Percentiles rank a stretch among this genome's conserved stretches.
These are phyloP conservation scores for Trametes maxima DNA, from an alignment of 768 basidiomycete species.

Conservation along the genomic window DNA sequence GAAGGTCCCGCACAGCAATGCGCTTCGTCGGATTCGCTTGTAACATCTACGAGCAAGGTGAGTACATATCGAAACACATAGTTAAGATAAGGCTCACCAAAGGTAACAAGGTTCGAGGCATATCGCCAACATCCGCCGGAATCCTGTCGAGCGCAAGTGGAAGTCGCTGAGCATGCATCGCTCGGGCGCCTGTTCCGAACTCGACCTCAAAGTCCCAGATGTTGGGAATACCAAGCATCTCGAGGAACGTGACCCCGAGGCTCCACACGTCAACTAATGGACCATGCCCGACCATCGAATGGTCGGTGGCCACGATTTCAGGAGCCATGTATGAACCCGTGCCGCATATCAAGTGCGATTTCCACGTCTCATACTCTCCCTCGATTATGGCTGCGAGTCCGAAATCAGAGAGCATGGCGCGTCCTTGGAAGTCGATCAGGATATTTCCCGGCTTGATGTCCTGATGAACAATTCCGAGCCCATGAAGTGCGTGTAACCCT, in stretches of 20 bases:
- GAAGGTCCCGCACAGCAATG: background rate
- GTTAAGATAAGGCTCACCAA: background rate
- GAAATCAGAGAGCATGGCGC: constrained; percentile 46
- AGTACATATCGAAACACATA: background rate
- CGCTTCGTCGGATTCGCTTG: background rate
- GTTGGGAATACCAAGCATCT: constrained; percentile 35
- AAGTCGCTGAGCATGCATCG: background rate
- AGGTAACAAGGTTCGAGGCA: background rate
- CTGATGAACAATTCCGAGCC: constrained; percentile 48
- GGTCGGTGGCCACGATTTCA: constrained; percentile 41
- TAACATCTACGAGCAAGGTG: background rate
- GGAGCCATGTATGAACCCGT: constrained; percentile 50
- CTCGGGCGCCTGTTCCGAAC: background rate
- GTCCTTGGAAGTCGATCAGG: constrained; percentile 40
- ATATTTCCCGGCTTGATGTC: constrained; percentile 57
- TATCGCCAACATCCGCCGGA: background rate
- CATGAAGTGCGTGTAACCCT: constrained; percentile 39
- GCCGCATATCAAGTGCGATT: constrained; percentile 31
- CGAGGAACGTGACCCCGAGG: constrained; percentile 50
- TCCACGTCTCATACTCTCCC: constrained; percentile 6
- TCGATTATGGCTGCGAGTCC: constrained; percentile 34
- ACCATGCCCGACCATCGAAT: constrained; percentile 35
- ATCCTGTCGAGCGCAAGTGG: background rate
- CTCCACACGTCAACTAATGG: constrained; percentile 53
- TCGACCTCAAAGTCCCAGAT: background rate